Evolutionary conservation across 202 grass and related monocot genomes (phyloP), one percentile per base, ranked within the genome.

Genomic region (Digitaria exilis): DNA sequence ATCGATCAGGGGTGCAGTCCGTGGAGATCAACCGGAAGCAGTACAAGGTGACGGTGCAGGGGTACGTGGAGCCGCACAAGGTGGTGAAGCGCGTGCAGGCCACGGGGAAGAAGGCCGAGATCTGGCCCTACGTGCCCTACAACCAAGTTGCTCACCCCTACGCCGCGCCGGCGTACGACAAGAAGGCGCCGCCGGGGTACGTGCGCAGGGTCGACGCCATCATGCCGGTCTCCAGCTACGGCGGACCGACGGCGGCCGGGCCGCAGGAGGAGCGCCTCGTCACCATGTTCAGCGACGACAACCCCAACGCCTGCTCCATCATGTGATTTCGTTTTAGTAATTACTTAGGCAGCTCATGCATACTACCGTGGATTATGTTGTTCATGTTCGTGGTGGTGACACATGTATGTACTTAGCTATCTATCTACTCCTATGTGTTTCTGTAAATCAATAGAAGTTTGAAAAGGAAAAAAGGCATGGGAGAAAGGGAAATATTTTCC

Each of bases 111-210:
- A 92, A 89, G 84, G 94, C 91, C 15, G 94, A 92, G 87, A 90
- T 90, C 45, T 97, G 94, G 94, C 94, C 94, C 10, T 97, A 94
- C 89, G 84, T 97, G 43, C 94, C 91, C 12, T 94, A 94, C 80
- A 90, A 73, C 88, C 77, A 90, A 61, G 94, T 97, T 10, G 76
- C 89, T 1, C 91, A 92, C 49, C 94, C 91, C 19, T 97, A 92
- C 84, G 84, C 87, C 4, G 83, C 87, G 3, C 80, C 78, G 57
- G 75, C 69, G 21, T 94, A 97, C 84, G 94, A 97, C 88, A 97
- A 92, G 87, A 90, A 62, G 89, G 94, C 94, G 42, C 94, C 89
- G 28, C 45, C 94, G 19, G 94, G 94, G 32, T 89, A 92, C 76
- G 91, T 97, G 26, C 88, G 94, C 79, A 83, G 84, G 76, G 91